Percentiles rank a stretch among this genome's conserved stretches.
Evolutionary conservation across 73 alveolate genomes (phyloP).

Genomic region (Tetrahymena malaccensis): DNA sequence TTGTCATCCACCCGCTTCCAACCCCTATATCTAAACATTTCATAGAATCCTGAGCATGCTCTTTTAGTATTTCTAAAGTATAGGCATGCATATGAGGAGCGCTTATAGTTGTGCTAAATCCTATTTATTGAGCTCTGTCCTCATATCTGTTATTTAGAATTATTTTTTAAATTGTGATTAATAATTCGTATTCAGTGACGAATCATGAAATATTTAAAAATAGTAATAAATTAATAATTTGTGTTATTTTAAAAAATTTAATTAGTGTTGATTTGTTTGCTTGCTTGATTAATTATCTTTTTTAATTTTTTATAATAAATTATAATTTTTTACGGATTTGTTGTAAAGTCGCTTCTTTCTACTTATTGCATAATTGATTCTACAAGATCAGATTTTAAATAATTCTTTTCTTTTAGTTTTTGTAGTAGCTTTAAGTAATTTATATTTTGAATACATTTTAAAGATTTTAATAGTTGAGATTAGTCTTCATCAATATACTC

Average conservation of each 20-base stretch:
- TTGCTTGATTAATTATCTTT: too few species aligned
- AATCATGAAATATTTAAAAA: too few species aligned
- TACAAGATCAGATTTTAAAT: background rate
- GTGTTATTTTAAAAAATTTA: too few species aligned
- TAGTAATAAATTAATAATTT: too few species aligned
- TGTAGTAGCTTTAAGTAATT: background rate
- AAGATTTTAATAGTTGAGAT: background rate
- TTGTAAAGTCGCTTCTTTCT: background rate
- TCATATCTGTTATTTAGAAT: slow-evolving; percentile 21
- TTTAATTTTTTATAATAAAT: too few species aligned
- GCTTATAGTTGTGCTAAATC: slow-evolving; percentile 77
- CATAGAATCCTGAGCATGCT: slow-evolving; percentile 44
- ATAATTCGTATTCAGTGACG: too few species aligned
- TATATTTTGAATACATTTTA: background rate
- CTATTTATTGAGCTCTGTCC: slow-evolving; percentile 63
- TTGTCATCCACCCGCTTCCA: slow-evolving; percentile 82
- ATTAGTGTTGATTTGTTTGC: too few species aligned
- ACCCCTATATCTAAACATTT: slow-evolving; percentile 77
- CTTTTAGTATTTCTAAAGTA: slow-evolving; percentile 65
- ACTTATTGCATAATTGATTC: background rate
- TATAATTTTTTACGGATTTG: background rate
- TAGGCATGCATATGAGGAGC: slow-evolving; percentile 95
- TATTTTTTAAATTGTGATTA: background rate
- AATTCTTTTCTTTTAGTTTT: background rate
- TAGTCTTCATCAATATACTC: background rate